These are phyloP conservation scores for Trichoderma virens DNA, from an alignment of 495 filamentous ascomycete genomes.

Conservation along the genomic window DNA sequence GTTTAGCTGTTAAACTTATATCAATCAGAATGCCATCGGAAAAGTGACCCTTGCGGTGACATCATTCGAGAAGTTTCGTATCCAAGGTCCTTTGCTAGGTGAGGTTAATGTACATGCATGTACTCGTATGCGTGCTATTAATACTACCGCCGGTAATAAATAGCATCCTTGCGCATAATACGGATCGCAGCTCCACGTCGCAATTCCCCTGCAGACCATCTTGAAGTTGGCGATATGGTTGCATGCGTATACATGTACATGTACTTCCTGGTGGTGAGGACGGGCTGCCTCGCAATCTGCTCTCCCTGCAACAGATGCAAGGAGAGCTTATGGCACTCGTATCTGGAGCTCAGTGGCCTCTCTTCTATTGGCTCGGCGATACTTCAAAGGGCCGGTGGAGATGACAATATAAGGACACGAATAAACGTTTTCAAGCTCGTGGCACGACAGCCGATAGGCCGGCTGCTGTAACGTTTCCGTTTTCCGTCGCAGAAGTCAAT, in stretches of 20 bases:
- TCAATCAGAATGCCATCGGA: background rate
- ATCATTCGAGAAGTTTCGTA: background rate
- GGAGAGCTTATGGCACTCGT: background rate
- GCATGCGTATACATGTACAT: no score
- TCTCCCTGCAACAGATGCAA: background rate
- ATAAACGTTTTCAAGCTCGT: background rate
- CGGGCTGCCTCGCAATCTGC: background rate
- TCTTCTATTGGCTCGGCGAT: background rate
- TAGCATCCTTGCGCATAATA: no score
- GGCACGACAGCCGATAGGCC: no score
- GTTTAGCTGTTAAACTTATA: no score
- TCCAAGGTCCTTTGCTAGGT: no score
- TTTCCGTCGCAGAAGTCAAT: background rate
- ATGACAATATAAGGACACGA: background rate
- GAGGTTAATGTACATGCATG: no score
- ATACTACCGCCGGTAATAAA: no score
- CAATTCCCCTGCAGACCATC: no score
- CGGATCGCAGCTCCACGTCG: no score
- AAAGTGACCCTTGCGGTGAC: background rate
- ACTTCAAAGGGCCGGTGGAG: background rate
- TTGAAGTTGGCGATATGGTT: no score
- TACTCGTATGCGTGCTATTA: no score
- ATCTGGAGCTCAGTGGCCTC: background rate
- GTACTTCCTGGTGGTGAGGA: background rate
- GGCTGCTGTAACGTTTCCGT: no score